These are phyloP conservation scores for Coemansia sp. DNA, from an alignment of 192 early-diverging fungal genomes.

Conservation along the genomic window DNA sequence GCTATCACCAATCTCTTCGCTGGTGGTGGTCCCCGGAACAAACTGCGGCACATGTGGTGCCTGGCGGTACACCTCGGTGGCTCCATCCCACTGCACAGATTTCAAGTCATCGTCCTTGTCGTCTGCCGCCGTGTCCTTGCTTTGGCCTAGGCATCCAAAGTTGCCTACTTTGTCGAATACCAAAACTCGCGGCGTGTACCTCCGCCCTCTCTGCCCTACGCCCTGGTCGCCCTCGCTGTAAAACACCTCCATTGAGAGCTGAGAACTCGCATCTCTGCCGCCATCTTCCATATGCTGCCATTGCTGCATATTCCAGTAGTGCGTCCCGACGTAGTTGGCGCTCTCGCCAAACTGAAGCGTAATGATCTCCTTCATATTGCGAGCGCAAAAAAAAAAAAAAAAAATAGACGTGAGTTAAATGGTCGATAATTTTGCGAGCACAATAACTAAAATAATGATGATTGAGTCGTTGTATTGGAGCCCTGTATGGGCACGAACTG, in stretches of 20 bases:
- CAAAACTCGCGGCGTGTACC: conserved; percentile 77
- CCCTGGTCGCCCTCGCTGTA: conserved; percentile 23
- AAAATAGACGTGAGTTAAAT: background rate
- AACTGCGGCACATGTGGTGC: background rate
- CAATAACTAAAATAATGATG: background rate
- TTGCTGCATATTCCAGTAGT: conserved; percentile 84
- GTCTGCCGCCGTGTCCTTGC: conserved; percentile 8
- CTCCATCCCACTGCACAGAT: conserved; percentile 22
- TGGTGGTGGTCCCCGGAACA: background rate
- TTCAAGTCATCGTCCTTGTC: conserved; percentile 12
- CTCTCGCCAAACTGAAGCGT: conserved; percentile 89
- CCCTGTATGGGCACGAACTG: too few species aligned
- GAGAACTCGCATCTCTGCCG: conserved; percentile 51
- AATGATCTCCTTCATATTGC: conserved; percentile 81
- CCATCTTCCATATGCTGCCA: conserved; percentile 46
- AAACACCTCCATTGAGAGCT: conserved; percentile 57
- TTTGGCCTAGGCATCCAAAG: conserved; percentile 28
- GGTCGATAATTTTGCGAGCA: background rate
- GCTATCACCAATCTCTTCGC: background rate
- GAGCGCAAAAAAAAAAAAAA: background rate
- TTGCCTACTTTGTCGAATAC: conserved; percentile 80
- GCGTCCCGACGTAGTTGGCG: conserved; percentile 87
- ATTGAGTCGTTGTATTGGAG: too few species aligned
- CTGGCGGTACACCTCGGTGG: conserved; percentile 40
- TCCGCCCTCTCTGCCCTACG: conserved; percentile 43